phyloP scores from a whole-genome alignment of 2,329 filamentous ascomycete genomes.

The Arachnopeziza araneosa region DNA sequence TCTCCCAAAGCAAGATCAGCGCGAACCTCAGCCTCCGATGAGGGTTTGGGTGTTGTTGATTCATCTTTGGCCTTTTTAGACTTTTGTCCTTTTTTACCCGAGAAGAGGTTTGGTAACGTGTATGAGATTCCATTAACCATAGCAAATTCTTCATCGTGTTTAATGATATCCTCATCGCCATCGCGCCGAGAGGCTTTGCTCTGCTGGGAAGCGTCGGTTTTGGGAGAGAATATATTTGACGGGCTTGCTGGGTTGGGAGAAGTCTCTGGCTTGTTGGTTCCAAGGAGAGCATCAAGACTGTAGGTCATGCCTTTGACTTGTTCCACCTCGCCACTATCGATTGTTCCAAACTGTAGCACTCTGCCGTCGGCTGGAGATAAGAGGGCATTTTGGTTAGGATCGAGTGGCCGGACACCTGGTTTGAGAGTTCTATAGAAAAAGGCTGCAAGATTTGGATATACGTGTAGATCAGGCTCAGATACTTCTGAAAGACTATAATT shows the following conservation, averaged over 20 bases:
- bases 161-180: constrained; percentile 58
- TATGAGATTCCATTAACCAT: constrained; percentile 93
- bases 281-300: constrained; percentile 86
- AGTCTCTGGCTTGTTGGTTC: constrained; percentile 51
- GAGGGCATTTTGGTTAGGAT: constrained; percentile 72
- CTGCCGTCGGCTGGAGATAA: constrained; percentile 87
- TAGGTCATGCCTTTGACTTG: constrained; percentile 99
- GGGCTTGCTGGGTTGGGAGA: constrained; percentile 29
- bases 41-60: constrained; percentile 59
- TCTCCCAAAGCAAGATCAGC: constrained; percentile 74
- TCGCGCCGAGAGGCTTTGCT: constrained; percentile 24
- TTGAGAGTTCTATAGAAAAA: constrained; percentile 98
- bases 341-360: constrained; percentile 85
- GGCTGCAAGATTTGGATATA: constrained; percentile 85
- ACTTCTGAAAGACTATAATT: constrained; percentile 68
- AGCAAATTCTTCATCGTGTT: constrained; percentile 87
- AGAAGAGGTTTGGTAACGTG: constrained; percentile 81
- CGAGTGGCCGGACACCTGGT: constrained; percentile 77
- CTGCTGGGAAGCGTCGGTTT: constrained; percentile 17
- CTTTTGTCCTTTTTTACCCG: constrained; percentile 48
- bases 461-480: constrained; percentile 78
- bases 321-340: constrained; percentile 90
- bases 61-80: constrained; percentile 59
- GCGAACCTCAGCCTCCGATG: constrained; percentile 77
- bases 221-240: constrained; percentile 42